Evolutionary conservation across 2,329 filamentous ascomycete species (phyloP).

Genomic region (Aspergillus texensis): DNA sequence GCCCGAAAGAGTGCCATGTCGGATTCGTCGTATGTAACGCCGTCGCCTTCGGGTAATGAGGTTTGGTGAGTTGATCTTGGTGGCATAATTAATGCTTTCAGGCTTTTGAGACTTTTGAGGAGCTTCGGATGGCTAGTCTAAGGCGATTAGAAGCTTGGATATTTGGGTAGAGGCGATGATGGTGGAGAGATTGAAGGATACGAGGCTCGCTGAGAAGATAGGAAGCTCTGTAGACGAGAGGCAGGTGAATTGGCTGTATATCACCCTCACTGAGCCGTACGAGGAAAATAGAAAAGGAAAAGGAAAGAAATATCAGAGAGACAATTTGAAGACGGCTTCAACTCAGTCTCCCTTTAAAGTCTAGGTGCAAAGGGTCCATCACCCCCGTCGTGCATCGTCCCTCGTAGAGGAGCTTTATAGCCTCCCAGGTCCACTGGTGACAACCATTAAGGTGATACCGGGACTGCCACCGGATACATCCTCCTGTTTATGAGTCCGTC

Average conservation of each 20-base stretch:
- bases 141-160: background rate
- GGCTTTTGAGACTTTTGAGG: background rate
- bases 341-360: background rate
- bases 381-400: background rate
- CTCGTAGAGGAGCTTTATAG: background rate
- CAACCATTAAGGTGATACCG: slow-evolving; percentile 23
- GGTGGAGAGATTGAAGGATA: background rate
- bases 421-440: slow-evolving; percentile 4
- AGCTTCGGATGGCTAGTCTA: background rate
- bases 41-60: slow-evolving; percentile 36
- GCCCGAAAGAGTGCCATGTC: slow-evolving; percentile 42
- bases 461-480: slow-evolving; percentile 21
- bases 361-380: background rate
- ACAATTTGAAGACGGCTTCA: background rate
- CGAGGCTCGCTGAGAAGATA: background rate
- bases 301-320: background rate
- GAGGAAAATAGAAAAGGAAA: background rate
- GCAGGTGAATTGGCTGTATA: background rate
- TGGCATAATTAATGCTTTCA: slow-evolving; percentile 23
- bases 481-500: slow-evolving; percentile 16
- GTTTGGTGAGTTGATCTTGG: slow-evolving; percentile 23
- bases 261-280: background rate
- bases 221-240: background rate
- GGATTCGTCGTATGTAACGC: slow-evolving; percentile 40
- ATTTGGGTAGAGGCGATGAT: no score